Evolutionary conservation across 495 filamentous ascomycete species (phyloP).

Genomic region (Copromyces sp.): DNA sequence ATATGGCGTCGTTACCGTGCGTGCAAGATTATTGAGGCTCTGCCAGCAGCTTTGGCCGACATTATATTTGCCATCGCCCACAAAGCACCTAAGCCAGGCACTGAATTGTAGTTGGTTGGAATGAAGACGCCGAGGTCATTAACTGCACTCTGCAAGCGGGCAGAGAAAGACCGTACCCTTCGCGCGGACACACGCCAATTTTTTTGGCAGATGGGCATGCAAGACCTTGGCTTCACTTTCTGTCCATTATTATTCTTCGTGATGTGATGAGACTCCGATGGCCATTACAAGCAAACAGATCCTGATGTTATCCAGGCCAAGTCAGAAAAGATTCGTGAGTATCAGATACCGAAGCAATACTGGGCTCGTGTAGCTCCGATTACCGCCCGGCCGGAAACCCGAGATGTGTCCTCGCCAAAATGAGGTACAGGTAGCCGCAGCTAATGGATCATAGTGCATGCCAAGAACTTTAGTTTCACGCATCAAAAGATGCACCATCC

Average conservation of each 20-base stretch:
- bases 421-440: not conserved
- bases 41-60: not conserved
- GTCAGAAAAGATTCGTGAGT: not conserved
- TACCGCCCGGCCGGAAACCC: not conserved
- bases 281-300: not conserved
- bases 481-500: not conserved
- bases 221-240: not conserved
- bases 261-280: not conserved
- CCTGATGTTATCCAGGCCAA: not conserved
- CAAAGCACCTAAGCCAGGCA: not conserved
- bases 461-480: not conserved
- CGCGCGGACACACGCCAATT: not conserved
- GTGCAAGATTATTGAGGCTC: not conserved
- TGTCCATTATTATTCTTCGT: not conserved
- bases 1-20: not conserved
- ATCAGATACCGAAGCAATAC: not conserved
- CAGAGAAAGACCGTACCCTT: not conserved
- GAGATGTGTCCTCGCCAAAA: not conserved
- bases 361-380: not conserved
- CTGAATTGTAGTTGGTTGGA: not conserved
- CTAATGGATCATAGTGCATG: not conserved
- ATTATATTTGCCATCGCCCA: not conserved
- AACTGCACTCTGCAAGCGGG: not conserved
- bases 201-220: not conserved
- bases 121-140: not conserved